A percentile compares a stretch with the other conserved stretches of the same genome.
Conservation (phyloP, 129 eudicot species). For the Flaveria robusta region DNA sequence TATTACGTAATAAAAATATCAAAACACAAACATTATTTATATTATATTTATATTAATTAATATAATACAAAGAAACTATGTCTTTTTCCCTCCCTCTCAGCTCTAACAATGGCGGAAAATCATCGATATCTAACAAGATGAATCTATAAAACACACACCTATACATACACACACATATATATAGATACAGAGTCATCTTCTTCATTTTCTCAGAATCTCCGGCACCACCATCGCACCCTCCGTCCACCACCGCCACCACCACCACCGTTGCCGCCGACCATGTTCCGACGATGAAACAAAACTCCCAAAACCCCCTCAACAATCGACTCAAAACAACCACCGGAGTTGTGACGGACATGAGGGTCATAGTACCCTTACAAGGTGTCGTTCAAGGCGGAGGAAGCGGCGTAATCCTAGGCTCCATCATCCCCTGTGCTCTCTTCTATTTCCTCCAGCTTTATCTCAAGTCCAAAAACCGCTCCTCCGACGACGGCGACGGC, state of each 20-base stretch:
- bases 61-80: neutral
- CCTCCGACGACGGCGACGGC: constrained; percentile 18
- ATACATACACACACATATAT: neutral
- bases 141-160: neutral
- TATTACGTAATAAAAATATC: too few species aligned
- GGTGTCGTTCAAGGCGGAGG: constrained; percentile 91
- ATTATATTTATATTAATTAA: too few species aligned
- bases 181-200: neutral
- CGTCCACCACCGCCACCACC: constrained; percentile 41
- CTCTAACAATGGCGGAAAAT: constrained; percentile 28
- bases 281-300: constrained; percentile 50
- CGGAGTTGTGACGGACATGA: constrained; percentile 72
- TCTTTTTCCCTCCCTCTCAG: constrained; percentile 4
- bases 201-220: constrained; percentile 31
- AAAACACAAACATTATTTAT: too few species aligned
- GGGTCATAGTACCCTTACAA: constrained; percentile 92
- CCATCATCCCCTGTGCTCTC: constrained; percentile 83
- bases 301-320: constrained; percentile 4
- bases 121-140: constrained; percentile 13
- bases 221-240: constrained; percentile 39
- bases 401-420: constrained; percentile 78
- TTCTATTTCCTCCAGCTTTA: constrained; percentile 85
- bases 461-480: constrained; percentile 48
- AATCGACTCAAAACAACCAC: constrained; percentile 32
- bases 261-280: constrained; percentile 31